Evolutionary conservation across 148 eudicot species (phyloP).

Genomic region (Heliosperma pusillum): DNA sequence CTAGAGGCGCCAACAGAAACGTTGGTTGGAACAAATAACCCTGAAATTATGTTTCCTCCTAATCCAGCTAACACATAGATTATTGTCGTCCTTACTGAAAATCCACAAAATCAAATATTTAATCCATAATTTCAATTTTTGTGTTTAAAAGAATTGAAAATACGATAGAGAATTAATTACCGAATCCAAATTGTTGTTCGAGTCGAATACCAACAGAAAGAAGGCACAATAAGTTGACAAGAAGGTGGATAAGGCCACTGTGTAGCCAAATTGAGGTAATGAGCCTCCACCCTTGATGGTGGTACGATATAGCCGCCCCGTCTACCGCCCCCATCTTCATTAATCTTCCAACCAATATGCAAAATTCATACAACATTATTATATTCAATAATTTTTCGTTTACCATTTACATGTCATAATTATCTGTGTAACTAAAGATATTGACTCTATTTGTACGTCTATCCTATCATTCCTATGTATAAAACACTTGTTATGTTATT

Average conservation of each 20-base stretch:
- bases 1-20: conserved; percentile 80
- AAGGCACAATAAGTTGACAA: conserved; percentile 53
- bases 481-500: no score
- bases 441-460: no score
- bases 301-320: conserved; percentile 37
- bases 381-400: background rate
- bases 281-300: conserved; percentile 72
- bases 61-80: conserved; percentile 69
- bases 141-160: background rate
- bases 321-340: conserved; percentile 57
- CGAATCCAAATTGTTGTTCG: conserved; percentile 64
- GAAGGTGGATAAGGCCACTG: conserved; percentile 57
- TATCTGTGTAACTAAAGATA: no score
- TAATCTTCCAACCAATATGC: conserved; percentile 30
- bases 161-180: conserved; percentile 31
- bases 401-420: background rate
- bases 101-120: background rate
- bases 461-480: no score
- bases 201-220: conserved; percentile 59
- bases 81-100: conserved; percentile 55
- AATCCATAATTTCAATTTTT: no score
- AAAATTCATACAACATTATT: background rate
- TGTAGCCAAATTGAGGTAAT: conserved; percentile 63
- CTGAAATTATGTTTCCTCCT: conserved; percentile 61
- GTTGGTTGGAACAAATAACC: conserved; percentile 41